These are phyloP conservation scores for Plasmodium vivax DNA, from an alignment of 169 alveolate genomes.

Conservation along the genomic window DNA sequence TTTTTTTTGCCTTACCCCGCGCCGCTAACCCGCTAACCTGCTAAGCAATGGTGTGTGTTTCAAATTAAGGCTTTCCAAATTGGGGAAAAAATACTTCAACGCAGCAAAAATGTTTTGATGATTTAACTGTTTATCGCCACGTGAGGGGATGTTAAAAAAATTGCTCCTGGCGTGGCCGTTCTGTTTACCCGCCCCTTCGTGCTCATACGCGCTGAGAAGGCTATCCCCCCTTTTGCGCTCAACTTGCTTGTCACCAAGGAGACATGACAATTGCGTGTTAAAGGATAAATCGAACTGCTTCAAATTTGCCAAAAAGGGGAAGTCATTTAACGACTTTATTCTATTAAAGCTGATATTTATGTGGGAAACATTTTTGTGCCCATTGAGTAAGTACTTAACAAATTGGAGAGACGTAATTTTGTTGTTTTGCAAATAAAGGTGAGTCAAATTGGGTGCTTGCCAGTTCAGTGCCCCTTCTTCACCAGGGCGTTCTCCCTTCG, in stretches of 20 bases:
- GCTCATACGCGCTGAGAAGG: background rate
- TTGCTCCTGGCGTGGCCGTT: background rate
- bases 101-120: background rate
- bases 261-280: background rate
- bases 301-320: conserved; percentile 17
- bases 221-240: background rate
- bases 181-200: background rate
- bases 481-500: background rate
- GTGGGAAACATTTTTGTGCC: conserved; percentile 11
- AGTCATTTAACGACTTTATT: background rate
- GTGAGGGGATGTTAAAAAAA: background rate
- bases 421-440: conserved; percentile 33
- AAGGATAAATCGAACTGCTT: conserved; percentile 16
- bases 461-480: conserved; percentile 10
- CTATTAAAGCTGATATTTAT: conserved; percentile 31
- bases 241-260: background rate
- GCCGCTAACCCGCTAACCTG: background rate
- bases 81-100: conserved; percentile 1
- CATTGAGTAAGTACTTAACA: conserved; percentile 15
- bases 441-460: conserved; percentile 7
- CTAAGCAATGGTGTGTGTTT: background rate
- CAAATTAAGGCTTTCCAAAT: conserved; percentile 15
- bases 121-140: background rate
- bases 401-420: conserved; percentile 8
- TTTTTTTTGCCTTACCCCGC: background rate